Evolutionary conservation across 176 grass and related monocot genomes (phyloP).

Genomic region (Aegilops bicornis): DNA sequence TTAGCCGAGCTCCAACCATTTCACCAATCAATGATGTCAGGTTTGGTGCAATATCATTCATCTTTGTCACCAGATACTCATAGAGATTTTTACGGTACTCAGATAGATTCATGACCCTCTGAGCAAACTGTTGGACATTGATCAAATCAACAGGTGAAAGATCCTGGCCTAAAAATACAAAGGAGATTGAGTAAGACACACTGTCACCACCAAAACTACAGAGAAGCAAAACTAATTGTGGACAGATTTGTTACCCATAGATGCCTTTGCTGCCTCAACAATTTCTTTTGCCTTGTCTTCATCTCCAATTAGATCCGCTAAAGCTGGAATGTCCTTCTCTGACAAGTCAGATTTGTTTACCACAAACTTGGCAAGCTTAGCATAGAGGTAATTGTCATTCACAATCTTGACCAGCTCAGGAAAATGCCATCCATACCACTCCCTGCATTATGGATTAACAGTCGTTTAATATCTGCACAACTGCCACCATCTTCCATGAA

Average conservation of each 20-base stretch:
- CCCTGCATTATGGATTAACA: slow-evolving; percentile 39
- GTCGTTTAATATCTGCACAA: background rate
- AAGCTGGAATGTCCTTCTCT: slow-evolving; percentile 56
- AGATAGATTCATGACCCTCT: slow-evolving; percentile 81
- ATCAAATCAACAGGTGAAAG: slow-evolving; percentile 84
- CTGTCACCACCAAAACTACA: background rate
- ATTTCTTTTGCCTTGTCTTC: slow-evolving; percentile 83
- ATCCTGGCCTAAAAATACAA: slow-evolving; percentile 59
- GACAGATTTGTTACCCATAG: slow-evolving; percentile 53
- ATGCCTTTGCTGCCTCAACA: slow-evolving; percentile 88
- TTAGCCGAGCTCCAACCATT: slow-evolving; percentile 87
- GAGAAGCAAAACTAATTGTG: background rate
- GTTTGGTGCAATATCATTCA: slow-evolving; percentile 94
- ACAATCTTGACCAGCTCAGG: slow-evolving; percentile 77
- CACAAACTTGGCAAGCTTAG: slow-evolving; percentile 71
- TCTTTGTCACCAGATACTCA: slow-evolving; percentile 97
- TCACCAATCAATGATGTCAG: slow-evolving; percentile 83
- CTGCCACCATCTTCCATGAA: background rate
- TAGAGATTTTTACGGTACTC: slow-evolving; percentile 89
- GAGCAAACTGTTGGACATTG: slow-evolving; percentile 85
- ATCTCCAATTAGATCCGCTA: slow-evolving; percentile 67
- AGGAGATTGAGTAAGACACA: slow-evolving; percentile 13
- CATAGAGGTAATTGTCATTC: slow-evolving; percentile 80
- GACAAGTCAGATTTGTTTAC: slow-evolving; percentile 70
- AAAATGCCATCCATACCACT: slow-evolving; percentile 85